Percentiles rank a stretch among this genome's conserved stretches.
phyloP scores from a whole-genome alignment of 2,329 filamentous ascomycete species.

The Neopestalotiopsis sp. region DNA sequence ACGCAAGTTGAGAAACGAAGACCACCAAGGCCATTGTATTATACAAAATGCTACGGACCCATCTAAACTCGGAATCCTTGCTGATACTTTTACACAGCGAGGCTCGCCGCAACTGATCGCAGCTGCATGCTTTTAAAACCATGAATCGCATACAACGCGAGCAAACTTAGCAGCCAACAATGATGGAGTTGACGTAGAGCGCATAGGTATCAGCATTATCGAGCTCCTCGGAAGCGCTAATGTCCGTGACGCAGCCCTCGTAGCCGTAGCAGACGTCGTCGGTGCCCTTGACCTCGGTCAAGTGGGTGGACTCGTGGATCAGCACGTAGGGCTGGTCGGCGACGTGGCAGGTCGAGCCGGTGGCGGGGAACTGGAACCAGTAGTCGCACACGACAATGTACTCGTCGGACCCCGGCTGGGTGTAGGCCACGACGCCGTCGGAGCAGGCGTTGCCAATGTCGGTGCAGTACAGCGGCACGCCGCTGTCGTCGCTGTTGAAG shows the following conservation, averaged over 20 bases:
- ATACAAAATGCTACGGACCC: too few species aligned
- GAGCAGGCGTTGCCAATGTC: neutral
- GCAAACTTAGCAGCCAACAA: neutral
- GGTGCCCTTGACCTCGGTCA: neutral
- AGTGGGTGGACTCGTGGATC: neutral
- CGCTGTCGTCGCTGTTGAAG: neutral
- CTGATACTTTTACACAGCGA: too few species aligned
- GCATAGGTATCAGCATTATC: neutral
- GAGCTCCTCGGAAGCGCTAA: neutral
- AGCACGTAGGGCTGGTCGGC: neutral
- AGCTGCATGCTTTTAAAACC: too few species aligned
- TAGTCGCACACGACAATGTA: neutral
- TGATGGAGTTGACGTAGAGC: neutral
- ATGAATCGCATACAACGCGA: too few species aligned
- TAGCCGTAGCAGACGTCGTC: neutral
- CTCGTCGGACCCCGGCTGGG: neutral
- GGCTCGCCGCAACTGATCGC: too few species aligned
- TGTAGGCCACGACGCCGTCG: neutral
- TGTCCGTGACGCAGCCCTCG: neutral
- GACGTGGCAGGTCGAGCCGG: neutral
- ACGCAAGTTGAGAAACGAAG: too few species aligned
- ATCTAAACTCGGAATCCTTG: too few species aligned
- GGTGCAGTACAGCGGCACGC: neutral
- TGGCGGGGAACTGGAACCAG: neutral
- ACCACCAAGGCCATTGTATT: too few species aligned